Conservation (phyloP, 1,284 basidiomycete species). For the Ceratobasidium sp. region DNA sequence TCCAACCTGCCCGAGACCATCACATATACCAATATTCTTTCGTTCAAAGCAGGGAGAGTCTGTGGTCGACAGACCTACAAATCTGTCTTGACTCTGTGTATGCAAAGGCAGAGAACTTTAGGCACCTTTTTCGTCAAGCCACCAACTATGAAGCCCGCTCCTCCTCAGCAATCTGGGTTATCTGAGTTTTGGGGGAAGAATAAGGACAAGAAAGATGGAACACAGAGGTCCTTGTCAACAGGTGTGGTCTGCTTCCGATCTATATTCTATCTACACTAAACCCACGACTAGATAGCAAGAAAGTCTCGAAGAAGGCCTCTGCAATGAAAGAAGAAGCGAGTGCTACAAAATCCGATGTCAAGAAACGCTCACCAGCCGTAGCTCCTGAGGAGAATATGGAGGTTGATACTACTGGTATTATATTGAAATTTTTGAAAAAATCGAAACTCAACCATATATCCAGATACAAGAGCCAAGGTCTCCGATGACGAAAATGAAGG, state of each 20-base stretch:
- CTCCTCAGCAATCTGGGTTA: constrained; percentile 77
- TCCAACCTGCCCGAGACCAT: background rate
- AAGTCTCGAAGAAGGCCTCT: constrained; percentile 4
- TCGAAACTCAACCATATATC: background rate
- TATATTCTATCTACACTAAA: background rate
- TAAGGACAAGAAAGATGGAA: constrained; percentile 57
- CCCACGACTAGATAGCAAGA: constrained; percentile 5
- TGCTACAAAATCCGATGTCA: constrained; percentile 49
- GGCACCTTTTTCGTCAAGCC: constrained; percentile 82
- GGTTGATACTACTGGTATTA: constrained; percentile 15
- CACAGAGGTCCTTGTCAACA: constrained; percentile 17
- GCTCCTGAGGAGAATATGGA: constrained; percentile 43
- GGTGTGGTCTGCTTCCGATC: background rate
- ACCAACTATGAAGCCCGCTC: constrained; percentile 68
- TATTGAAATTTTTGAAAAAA: background rate
- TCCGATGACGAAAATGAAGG: constrained; percentile 73
- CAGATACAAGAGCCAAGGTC: constrained; percentile 63
- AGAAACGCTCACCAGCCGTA: constrained; percentile 25
- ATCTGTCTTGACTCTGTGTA: background rate
- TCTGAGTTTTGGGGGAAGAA: constrained; percentile 73
- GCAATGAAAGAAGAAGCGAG: background rate
- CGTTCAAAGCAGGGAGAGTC: background rate
- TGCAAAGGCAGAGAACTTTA: constrained; percentile 37
- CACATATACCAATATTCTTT: constrained; percentile 21
- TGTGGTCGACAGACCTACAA: constrained; percentile 18